Evolutionary conservation across 768 basidiomycete genomes (phyloP).

Genomic region (Suillus sp.): DNA sequence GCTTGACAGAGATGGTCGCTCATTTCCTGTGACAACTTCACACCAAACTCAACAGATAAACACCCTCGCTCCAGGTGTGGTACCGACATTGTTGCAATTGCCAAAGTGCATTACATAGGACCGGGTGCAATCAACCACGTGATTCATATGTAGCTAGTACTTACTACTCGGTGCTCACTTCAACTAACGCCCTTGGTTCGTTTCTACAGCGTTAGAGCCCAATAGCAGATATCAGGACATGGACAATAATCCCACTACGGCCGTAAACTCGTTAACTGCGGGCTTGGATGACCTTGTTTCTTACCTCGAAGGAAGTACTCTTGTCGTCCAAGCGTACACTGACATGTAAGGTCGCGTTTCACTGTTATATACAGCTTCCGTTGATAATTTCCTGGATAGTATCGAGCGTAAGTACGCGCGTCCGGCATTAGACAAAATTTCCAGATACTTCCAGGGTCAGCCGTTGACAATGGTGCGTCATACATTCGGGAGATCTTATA

Average conservation of each 20-base stretch:
- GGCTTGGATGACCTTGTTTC: constrained; percentile 20
- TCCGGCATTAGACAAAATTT: constrained; percentile 34
- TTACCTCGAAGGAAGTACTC: constrained; percentile 33
- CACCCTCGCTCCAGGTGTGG: too few species aligned
- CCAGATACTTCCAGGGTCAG: constrained; percentile 24
- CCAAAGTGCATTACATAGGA: too few species aligned
- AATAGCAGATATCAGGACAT: constrained; percentile 14
- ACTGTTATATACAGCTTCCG: not conserved
- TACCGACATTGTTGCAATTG: too few species aligned
- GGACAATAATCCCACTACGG: constrained; percentile 15
- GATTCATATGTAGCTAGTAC: not conserved
- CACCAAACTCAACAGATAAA: too few species aligned
- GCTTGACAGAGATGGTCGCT: too few species aligned
- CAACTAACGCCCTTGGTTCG: not conserved
- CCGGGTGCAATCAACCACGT: constrained; percentile 1
- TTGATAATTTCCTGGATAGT: constrained; percentile 24
- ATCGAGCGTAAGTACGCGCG: constrained; percentile 48
- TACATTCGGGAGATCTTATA: not conserved
- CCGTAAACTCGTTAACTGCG: constrained; percentile 14
- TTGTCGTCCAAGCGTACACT: constrained; percentile 31
- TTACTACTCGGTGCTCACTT: not conserved
- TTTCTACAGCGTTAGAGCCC: not conserved
- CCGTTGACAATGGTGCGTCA: constrained; percentile 30
- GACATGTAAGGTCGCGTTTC: constrained; percentile 25
- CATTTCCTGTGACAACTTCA: too few species aligned